Base-by-base conservation (phyloP, 2,329 filamentous ascomycete species). In the Nigrograna mackinnonii region DNA sequence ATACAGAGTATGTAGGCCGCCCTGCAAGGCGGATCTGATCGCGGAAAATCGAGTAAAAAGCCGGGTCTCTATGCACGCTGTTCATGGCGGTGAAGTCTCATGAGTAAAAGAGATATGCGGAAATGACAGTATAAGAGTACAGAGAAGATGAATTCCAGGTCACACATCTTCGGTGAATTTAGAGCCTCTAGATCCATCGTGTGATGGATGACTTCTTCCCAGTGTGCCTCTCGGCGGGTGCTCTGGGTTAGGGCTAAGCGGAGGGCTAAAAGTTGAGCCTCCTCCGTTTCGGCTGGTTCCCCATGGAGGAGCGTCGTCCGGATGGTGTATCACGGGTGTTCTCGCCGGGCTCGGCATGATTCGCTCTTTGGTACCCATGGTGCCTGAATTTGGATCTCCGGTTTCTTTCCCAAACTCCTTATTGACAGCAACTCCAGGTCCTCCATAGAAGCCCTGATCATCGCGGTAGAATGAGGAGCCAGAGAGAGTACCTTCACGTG, bases 271-370 rank as follows among this genome's bases (percentile, higher is more conserved):
- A 5, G 57, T 50, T 31, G 55, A 39, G 12, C 42, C 42, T 35
- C 47, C 44, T 11, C 39, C 41, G 32, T 45, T 54, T 37, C 43
- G 50, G 36, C 49, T 58, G 14, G 50, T 43, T 37, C 57, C 52
- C 39, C 57, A 60, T 9, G 57, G 51, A 18, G 59, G 54, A 28
- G 46, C 53, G 6, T 64, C 61, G 18, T 62, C 60, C 2, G 64
- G 55, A 37, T 77, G 72, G 44, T 80, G 77, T 43, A 79, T 78
- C 13, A 86, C 70, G 1, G 84, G 80, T 3, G 80, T 83, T 40
- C 83, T 78, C 14, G 79, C 82, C 13, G 85, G 85, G n/a, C 84
- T 80, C n/a, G 80, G 77, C 47, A 55, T 58, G 22, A 62, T 40
- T 20, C 48, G 50, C 37, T 60, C 58, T 30, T 44, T 59, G 2